These are phyloP conservation scores for Rhazya stricta DNA, from an alignment of 257 asterid species.

Conservation along the genomic window DNA sequence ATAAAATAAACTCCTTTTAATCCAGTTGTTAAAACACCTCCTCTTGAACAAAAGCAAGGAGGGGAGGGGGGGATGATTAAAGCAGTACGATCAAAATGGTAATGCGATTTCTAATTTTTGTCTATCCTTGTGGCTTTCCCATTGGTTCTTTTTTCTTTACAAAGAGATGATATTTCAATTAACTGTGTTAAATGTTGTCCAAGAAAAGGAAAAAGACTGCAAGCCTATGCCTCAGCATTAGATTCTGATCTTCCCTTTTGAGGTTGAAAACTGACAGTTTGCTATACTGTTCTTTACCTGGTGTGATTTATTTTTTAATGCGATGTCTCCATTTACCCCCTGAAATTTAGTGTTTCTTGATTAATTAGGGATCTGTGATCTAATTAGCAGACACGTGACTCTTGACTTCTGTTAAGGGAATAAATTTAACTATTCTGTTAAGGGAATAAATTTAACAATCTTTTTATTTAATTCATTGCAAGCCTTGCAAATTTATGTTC, in stretches of 20 bases:
- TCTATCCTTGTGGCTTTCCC: neutral
- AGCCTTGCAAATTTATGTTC: neutral
- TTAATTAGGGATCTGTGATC: neutral
- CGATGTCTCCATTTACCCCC: neutral
- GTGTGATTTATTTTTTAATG: neutral
- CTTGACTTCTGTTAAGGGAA: neutral
- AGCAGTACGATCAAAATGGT: too few relatives aligned
- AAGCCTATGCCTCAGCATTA: neutral
- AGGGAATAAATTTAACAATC: neutral
- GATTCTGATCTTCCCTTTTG: neutral
- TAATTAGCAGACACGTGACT: neutral
- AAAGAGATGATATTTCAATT: neutral
- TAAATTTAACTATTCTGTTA: neutral
- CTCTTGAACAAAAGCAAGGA: neutral
- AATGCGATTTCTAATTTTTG: neutral
- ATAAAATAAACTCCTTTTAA: neutral
- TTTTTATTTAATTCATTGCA: neutral
- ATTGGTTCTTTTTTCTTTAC: neutral
- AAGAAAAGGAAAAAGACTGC: neutral
- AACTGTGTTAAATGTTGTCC: neutral
- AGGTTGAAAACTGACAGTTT: neutral
- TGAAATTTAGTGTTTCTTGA: neutral
- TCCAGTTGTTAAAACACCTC: neutral
- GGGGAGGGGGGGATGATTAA: neutral
- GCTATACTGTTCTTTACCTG: neutral